Evolutionary conservation across 202 grass and related monocot species (phyloP).

Genomic region (Musa balbisiana): DNA sequence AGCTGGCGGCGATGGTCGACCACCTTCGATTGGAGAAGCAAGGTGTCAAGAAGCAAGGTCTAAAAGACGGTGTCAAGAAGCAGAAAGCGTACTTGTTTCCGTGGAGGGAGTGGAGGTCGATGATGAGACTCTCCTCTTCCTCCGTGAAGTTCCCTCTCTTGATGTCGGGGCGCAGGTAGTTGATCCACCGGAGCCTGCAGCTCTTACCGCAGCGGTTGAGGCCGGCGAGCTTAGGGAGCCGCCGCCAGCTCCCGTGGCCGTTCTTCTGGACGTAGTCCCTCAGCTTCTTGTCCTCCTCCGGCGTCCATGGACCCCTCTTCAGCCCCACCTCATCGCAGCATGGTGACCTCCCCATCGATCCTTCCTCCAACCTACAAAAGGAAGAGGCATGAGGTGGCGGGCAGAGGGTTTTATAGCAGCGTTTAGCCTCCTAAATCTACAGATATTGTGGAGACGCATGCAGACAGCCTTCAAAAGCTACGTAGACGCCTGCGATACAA

Average conservation of each 20-base stretch:
- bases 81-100: neutral
- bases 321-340: neutral
- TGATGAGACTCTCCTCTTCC: conserved; percentile 3
- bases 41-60: neutral
- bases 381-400: too few species aligned
- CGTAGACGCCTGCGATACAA: too few species aligned
- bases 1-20: neutral
- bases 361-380: too few species aligned
- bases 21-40: neutral
- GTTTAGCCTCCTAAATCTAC: too few species aligned
- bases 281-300: neutral
- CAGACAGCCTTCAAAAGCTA: too few species aligned
- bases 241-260: neutral
- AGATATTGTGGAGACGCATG: too few species aligned
- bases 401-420: too few species aligned
- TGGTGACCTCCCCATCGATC: neutral
- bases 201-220: conserved; percentile 65
- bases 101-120: neutral
- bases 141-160: conserved; percentile 96
- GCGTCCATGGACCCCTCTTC: neutral
- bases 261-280: neutral
- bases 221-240: neutral
- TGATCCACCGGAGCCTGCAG: conserved; percentile 88
- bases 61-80: neutral
- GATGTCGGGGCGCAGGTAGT: conserved; percentile 91